Base-by-base conservation (phyloP, 2,329 filamentous ascomycete species). In the Pyrenochaeta sp. region DNA sequence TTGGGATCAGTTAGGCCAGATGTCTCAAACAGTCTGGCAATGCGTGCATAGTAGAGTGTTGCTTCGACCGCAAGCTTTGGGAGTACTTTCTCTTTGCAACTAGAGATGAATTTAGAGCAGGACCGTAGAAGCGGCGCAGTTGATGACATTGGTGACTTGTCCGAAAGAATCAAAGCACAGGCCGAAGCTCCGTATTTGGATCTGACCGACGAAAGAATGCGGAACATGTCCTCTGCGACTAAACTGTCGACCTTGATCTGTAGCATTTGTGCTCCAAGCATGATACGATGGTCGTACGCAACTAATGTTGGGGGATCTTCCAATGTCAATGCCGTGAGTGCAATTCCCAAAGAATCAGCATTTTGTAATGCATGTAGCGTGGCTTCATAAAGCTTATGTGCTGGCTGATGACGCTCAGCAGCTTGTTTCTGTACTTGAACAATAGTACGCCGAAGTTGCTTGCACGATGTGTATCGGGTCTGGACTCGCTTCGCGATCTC, bases 311-410 rank as follows among this genome's bases (percentile, higher is more conserved):
- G 39, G 2, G 41, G 30, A 7, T 40, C 19, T 11, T 53, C 11
- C 19, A 70, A 26, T 1, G 28, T 52, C 19, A 72, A 37, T 19
- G 35, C 40, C 20, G 46, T 44, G 22, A 67, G 24, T 3, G 31
- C 23, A 7, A 36, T 35, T 19, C 62, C 61, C 6, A 69, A 38
- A 31, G 59, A 32, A n/a, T n/a, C n/a, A 8, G 18, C 9, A 10
- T 44, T 26, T 18, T 40, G 40, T 28, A 41, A 51, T 6, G 56
- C 51, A 29, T 65, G 49, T 6, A 69, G 19, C 1, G 53, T 69
- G 9, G 73, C 72, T 30, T 74, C 64, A 20, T 73, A 62, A 10
- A 76, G 69, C 36, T 71, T 74, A 32, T 68, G 62, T 1, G 60
- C 59, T 2, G 72, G 72, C 29, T 75, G 66, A 34, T 74, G n/a